Base-by-base conservation (phyloP, 2,329 filamentous ascomycete genomes). In the Akanthomyces dipterigenus region DNA sequence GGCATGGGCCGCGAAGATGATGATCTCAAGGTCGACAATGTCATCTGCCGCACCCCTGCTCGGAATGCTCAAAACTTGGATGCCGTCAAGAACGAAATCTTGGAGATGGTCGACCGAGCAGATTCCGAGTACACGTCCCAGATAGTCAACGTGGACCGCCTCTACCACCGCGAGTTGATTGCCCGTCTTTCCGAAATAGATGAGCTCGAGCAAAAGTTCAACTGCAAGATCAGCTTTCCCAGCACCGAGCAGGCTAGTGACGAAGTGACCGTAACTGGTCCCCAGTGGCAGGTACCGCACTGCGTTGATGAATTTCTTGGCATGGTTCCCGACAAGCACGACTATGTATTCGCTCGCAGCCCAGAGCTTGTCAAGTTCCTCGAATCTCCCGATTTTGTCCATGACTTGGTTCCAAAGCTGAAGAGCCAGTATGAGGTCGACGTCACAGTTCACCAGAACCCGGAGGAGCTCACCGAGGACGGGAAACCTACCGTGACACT, bases 61-160 rank as follows among this genome's bases (percentile, higher is more conserved):
- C 90, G 95, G 64, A 99, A 99, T 71, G 95, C 95, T 36, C 92
- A 97, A 77, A 98, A 95, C 69, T 80, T 99, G 54, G 95, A 99
- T 73, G 84, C 96, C 34, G 95, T 99, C 68, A 99, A 99, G 80
- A 93, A 96, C 68, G 95, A 99, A 78, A 99, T 99, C 71, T 87
- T 99, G 80, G 95, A 98, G 72, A 98, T 99, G 95, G 95, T 99
- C 59, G 95, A 98, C 76, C 91, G 95, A 77, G 91, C 90, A 87
- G 95, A 99, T 74, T 96, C 95, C 18, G 95, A 99, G 75, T 97
- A 96, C 70, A 96, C 96, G 34, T 92, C 91, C 22, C 93, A 97
- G 75, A 90, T 90, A 63, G 93, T 97, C 67, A 90, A 90, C 67
- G 92, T 98, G 69, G 93, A 98, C 72, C 90, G 95, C 58, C 82